Conservation (phyloP, 176 grass and related monocot genomes). For the Aegilops umbellulata region DNA sequence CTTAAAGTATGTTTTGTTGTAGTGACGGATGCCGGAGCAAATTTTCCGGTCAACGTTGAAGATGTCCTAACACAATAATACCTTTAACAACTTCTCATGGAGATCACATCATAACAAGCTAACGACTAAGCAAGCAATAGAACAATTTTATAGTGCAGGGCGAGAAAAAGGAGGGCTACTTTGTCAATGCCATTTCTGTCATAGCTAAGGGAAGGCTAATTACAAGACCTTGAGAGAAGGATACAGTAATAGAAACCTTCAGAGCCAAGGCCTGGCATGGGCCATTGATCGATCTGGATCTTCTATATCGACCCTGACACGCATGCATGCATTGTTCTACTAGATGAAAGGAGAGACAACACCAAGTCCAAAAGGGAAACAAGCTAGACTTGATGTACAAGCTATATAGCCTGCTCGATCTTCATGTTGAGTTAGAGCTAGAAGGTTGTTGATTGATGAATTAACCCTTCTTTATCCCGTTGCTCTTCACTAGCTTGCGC, state of each 20-base stretch:
- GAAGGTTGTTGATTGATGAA: neutral
- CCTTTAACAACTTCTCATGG: neutral
- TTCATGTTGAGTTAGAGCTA: neutral
- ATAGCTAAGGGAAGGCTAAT: conserved; percentile 14
- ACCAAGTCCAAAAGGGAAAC: neutral
- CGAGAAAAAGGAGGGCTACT: neutral
- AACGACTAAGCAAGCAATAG: no score
- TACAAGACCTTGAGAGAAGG: conserved; percentile 31
- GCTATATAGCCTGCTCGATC: neutral
- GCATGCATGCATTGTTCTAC: neutral
- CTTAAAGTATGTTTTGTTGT: no score
- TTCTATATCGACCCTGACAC: neutral
- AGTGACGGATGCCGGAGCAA: no score
- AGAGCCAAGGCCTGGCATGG: neutral
- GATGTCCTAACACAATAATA: neutral
- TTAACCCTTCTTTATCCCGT: neutral
- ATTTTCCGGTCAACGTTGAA: no score
- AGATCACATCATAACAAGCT: neutral
- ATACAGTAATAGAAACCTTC: conserved; percentile 31
- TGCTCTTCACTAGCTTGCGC: conserved; percentile 34
- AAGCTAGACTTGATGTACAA: neutral
- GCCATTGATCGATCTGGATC: neutral
- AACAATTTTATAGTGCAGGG: neutral
- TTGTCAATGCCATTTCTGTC: neutral
- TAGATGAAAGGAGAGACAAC: no score